These are phyloP conservation scores for Scolecobasidium constrictum DNA, from an alignment of 2,329 filamentous ascomycete genomes.

Conservation along the genomic window DNA sequence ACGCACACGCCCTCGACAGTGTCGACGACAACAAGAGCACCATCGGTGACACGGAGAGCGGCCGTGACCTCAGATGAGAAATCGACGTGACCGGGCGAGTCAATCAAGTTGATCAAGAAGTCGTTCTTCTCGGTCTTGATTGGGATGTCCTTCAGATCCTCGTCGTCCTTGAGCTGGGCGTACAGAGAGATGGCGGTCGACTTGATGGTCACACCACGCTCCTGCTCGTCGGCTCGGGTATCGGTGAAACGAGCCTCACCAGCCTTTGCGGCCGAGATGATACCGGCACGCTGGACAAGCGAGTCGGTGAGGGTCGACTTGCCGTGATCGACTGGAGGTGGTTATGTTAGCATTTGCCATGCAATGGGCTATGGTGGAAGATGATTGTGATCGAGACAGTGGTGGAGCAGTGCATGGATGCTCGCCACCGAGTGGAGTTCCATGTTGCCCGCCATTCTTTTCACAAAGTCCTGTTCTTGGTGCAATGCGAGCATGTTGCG, in stretches of 20 bases:
- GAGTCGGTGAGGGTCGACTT: slow-evolving; percentile 99
- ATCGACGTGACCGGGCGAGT: slow-evolving; percentile 99
- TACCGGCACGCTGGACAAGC: slow-evolving; percentile 97
- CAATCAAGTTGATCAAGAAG: slow-evolving; percentile 99
- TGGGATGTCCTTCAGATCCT: slow-evolving; percentile 91
- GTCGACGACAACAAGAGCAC: slow-evolving; percentile 99
- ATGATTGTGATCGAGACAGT: slow-evolving; percentile 6
- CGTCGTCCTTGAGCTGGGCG: slow-evolving; percentile 65
- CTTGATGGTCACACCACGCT: slow-evolving; percentile 99
- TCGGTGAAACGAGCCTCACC: slow-evolving; percentile 94
- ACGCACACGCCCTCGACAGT: slow-evolving; percentile 99
- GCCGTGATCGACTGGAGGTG: slow-evolving; percentile 76
- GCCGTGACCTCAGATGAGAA: slow-evolving; percentile 99
- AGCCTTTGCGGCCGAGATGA: slow-evolving; percentile 96
- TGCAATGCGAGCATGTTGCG: no score
- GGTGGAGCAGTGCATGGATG: slow-evolving; percentile 14
- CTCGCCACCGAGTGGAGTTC: no score
- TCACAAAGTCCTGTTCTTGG: no score
- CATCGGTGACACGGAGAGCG: slow-evolving; percentile 98
- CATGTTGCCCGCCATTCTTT: no score
- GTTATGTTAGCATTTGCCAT: slow-evolving; percentile 7
- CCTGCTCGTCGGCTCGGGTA: slow-evolving; percentile 94
- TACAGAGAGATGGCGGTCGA: slow-evolving; percentile 99
- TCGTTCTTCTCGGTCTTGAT: slow-evolving; percentile 83
- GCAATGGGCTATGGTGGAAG: neutral